Evolutionary conservation across 2,329 filamentous ascomycete genomes (phyloP).

Genomic region (Cytospora piceae): DNA sequence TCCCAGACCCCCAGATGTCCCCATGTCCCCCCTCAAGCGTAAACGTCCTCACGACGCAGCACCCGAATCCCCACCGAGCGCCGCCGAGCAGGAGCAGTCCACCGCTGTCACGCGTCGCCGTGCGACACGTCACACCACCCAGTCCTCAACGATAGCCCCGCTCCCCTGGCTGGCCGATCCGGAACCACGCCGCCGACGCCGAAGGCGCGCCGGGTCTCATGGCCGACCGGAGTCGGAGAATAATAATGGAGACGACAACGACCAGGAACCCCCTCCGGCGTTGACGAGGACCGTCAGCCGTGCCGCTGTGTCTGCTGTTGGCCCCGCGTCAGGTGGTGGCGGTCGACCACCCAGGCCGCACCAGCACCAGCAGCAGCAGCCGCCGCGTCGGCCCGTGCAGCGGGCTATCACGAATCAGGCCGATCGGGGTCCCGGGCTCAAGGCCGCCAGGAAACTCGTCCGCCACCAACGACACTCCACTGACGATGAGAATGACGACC

Average conservation of each 20-base stretch:
- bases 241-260: background rate
- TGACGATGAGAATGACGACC: background rate
- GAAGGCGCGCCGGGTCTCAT: constrained; percentile 29
- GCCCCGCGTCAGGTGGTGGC: background rate
- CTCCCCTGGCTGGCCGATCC: constrained; percentile 39
- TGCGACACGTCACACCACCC: constrained; percentile 41
- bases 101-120: constrained; percentile 37
- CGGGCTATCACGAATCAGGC: constrained; percentile 27
- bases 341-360: constrained; percentile 2
- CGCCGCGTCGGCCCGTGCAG: constrained; percentile 28
- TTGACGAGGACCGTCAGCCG: constrained; percentile 7
- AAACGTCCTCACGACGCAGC: constrained; percentile 36
- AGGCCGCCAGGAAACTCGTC: constrained; percentile 20
- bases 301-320: constrained; percentile 1
- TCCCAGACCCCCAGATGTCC: background rate
- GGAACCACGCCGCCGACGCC: constrained; percentile 36
- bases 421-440: constrained; percentile 16
- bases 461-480: constrained; percentile 11
- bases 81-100: constrained; percentile 1
- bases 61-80: constrained; percentile 10
- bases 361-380: constrained; percentile 10
- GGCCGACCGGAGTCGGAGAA: background rate
- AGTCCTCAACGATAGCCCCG: constrained; percentile 36
- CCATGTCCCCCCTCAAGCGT: constrained; percentile 40
- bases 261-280: background rate